A percentile compares a stretch with the other conserved stretches of the same genome.
phyloP scores from a whole-genome alignment of 176 grass and related monocot genomes.

The Cenchrus americanus region DNA sequence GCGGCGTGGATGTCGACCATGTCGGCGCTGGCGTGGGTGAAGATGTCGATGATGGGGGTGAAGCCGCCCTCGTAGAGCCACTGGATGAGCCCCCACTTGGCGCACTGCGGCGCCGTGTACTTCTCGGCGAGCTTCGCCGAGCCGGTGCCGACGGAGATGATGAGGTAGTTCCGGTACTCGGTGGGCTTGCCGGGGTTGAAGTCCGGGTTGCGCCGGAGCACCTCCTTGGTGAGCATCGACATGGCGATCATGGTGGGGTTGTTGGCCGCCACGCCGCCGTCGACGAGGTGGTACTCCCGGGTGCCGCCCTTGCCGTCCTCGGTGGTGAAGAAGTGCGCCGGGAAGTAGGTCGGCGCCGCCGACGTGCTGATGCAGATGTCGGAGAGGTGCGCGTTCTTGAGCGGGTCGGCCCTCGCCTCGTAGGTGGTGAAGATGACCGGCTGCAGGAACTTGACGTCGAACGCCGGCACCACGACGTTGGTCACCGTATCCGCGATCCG shows the following conservation, averaged over 20 bases:
- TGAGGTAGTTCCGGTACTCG: constrained; percentile 56
- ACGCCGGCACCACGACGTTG: constrained; percentile 64
- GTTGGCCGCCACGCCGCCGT: constrained; percentile 68
- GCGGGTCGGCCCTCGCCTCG: constrained; percentile 35
- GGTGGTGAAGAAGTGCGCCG: constrained; percentile 51
- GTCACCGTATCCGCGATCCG: constrained; percentile 54
- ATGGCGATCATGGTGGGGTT: constrained; percentile 69
- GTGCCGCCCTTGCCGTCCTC: background rate
- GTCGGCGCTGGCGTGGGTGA: constrained; percentile 63
- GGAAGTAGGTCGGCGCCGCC: constrained; percentile 69
- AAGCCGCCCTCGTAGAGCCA: constrained; percentile 53
- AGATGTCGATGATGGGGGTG: constrained; percentile 67
- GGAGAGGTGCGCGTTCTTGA: constrained; percentile 64
- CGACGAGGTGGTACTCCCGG: constrained; percentile 58
- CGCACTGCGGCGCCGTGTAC: constrained; percentile 45
- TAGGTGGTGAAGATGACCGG: constrained; percentile 70
- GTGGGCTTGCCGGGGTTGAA: constrained; percentile 37
- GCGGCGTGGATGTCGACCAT: constrained; percentile 74
- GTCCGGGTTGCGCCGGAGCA: constrained; percentile 37
- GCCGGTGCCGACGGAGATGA: constrained; percentile 68
- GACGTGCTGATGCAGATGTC: constrained; percentile 82
- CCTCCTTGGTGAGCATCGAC: constrained; percentile 47
- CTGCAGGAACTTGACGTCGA: constrained; percentile 60
- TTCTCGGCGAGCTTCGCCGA: constrained; percentile 38
- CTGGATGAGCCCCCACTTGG: constrained; percentile 53